These are phyloP conservation scores for Paraglomus brasilianum DNA, from an alignment of 192 early-diverging fungal genomes.

Conservation along the genomic window DNA sequence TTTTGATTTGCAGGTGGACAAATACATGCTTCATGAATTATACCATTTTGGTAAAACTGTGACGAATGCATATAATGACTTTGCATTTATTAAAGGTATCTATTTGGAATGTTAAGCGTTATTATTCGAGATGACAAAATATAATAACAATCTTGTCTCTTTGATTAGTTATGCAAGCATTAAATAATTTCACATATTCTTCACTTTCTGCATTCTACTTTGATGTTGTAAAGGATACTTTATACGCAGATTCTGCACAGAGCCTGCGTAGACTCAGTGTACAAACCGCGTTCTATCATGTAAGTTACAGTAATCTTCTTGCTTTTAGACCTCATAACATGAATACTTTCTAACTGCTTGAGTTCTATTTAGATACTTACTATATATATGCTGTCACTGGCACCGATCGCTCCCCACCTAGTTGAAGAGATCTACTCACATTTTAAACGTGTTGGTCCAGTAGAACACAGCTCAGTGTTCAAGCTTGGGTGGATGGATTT, in stretches of 20 bases:
- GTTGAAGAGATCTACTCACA: slow-evolving; percentile 77
- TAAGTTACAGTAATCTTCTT: slow-evolving; percentile 26
- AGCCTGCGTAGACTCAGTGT: slow-evolving; percentile 54
- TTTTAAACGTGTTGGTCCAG: slow-evolving; percentile 41
- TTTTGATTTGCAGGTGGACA: slow-evolving; percentile 41
- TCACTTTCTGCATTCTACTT: slow-evolving; percentile 76
- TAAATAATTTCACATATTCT: slow-evolving; percentile 67
- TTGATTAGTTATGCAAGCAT: slow-evolving; percentile 52
- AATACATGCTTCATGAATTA: slow-evolving; percentile 67
- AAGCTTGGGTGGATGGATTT: slow-evolving; percentile 58
- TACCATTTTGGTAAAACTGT: slow-evolving; percentile 57
- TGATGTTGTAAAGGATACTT: slow-evolving; percentile 76
- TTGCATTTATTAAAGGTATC: slow-evolving; percentile 61
- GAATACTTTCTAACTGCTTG: slow-evolving; percentile 2
- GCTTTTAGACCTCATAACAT: background rate
- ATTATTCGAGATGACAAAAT: background rate
- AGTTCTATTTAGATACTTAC: slow-evolving; percentile 48
- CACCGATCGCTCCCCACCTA: slow-evolving; percentile 65
- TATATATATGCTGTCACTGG: slow-evolving; percentile 58
- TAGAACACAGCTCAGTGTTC: slow-evolving; percentile 55
- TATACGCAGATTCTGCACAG: slow-evolving; percentile 57
- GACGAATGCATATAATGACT: slow-evolving; percentile 56
- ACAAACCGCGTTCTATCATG: slow-evolving; percentile 64
- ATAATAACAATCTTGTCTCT: background rate
- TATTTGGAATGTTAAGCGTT: background rate